phyloP scores from a whole-genome alignment of 202 grass and related monocot species.

The Eragrostis tef region DNA sequence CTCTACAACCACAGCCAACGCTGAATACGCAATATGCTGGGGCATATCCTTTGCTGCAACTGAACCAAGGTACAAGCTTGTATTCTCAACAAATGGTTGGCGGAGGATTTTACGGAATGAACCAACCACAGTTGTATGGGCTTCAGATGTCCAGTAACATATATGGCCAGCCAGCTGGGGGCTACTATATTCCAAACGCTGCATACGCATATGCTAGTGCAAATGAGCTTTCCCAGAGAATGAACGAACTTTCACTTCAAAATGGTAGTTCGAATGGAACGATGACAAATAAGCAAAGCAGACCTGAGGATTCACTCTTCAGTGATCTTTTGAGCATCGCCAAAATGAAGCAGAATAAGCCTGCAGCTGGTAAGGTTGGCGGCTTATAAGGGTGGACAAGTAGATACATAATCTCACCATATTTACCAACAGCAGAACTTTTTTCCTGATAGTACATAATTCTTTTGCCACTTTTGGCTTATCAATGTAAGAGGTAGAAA shows the following conservation, averaged over 20 bases:
- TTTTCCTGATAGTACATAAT: conserved; percentile 31
- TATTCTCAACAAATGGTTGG: conserved; percentile 58
- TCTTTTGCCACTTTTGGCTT: conserved; percentile 31
- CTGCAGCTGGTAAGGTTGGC: conserved; percentile 53
- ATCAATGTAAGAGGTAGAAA: conserved; percentile 29
- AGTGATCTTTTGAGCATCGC: conserved; percentile 87
- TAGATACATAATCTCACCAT: neutral
- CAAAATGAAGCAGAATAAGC: conserved; percentile 81
- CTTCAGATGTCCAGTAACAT: conserved; percentile 67
- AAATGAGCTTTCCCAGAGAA: conserved; percentile 73
- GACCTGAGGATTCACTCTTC: conserved; percentile 82
- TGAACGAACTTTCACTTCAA: conserved; percentile 69
- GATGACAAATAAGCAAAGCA: conserved; percentile 51
- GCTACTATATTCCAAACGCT: conserved; percentile 58
- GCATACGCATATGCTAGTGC: conserved; percentile 54
- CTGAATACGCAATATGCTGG: conserved; percentile 49
- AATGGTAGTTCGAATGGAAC: conserved; percentile 44
- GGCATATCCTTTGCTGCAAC: conserved; percentile 52
- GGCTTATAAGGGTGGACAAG: conserved; percentile 31
- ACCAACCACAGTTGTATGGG: conserved; percentile 60
- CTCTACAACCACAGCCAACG: conserved; percentile 52
- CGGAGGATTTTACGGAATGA: conserved; percentile 50
- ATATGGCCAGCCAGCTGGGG: conserved; percentile 60
- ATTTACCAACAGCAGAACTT: conserved; percentile 25
- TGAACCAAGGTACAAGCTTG: conserved; percentile 58